Evolutionary conservation across 805 yeast genomes (phyloP).

Genomic region (Diddensiella caesifluorescens): DNA sequence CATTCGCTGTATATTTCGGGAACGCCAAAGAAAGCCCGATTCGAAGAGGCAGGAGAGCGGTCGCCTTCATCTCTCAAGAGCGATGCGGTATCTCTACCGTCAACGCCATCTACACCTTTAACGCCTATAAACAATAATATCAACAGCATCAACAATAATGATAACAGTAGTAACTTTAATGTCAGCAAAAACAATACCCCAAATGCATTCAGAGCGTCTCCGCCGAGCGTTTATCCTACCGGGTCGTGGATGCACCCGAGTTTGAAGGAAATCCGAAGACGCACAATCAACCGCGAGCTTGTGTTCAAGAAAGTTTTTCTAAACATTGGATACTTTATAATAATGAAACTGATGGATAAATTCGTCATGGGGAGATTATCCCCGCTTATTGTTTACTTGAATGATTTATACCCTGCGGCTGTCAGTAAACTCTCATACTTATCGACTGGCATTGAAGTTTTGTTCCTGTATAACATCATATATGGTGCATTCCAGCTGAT

Average conservation of each 20-base stretch:
- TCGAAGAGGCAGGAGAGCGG: not conserved
- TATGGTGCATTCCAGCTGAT: constrained; percentile 11
- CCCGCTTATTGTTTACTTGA: not conserved
- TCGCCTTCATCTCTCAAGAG: not conserved
- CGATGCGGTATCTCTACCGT: not conserved
- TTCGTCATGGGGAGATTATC: not conserved
- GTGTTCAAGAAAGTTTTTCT: constrained; percentile 34
- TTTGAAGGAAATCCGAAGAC: constrained; percentile 27
- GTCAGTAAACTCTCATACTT: not conserved
- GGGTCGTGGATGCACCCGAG: constrained; percentile 26
- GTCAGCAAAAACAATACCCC: constrained; percentile 10
- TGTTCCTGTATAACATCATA: constrained; percentile 21
- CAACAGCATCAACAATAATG: not conserved
- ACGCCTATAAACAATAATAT: not conserved
- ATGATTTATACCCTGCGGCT: constrained; percentile 14
- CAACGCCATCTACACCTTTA: not conserved
- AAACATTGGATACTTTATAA: constrained; percentile 25
- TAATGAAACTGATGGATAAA: constrained; percentile 2
- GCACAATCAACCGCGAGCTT: constrained; percentile 40
- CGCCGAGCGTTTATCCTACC: constrained; percentile 19
- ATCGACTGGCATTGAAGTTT: not conserved
- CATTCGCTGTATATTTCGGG: constrained; percentile 19
- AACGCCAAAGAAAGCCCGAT: constrained; percentile 12
- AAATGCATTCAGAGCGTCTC: constrained; percentile 16
- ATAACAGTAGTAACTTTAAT: not conserved